Base-by-base conservation (phyloP, 2,329 filamentous ascomycete genomes). In the Tolypocladium cylindrosporum region DNA sequence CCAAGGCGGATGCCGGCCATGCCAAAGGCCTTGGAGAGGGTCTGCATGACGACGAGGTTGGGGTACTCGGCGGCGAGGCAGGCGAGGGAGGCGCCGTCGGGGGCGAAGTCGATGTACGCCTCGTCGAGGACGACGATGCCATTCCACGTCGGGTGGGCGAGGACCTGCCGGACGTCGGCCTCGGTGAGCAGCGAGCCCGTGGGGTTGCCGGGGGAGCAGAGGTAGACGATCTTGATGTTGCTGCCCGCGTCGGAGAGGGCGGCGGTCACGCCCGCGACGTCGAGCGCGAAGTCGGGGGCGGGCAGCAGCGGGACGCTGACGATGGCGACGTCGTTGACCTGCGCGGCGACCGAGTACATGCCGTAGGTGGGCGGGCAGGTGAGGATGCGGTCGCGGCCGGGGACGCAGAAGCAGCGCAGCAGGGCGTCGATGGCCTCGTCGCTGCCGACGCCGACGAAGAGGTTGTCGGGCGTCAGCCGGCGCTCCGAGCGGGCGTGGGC, bases 31-130 rank as follows among this genome's bases (percentile, higher is more conserved):
- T 99, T 99, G 67, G 90, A 96, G n/a, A 97, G 81, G 1, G 94
- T 99, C 78, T 99, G 94, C 90, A 97, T 91, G 58, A 99, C 92
- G 21, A 97, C 91, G 34, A 99, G 79, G 72, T 99, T 99, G 55
- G 93, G 92, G 84, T 90, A 95, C 68, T 96, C 91, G 41, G 83
- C 79, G 1, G 96, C 92, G 88, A 90, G 96, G 73, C 96, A 90
- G 34, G 94, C 93, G 34, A 97, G 81, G 63, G 89, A 95, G 48
- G 89, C 81, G 34, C 83, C 86, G 19, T 74, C 85, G 7, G 86
- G 85, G 8, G 92, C 88, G 69, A 97, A 99, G 75, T 99, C 94
- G 66, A 99, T 71, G 74, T 99, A 99, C 21, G 94, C 94, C 75
- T 99, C 94, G 72, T 99, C 94, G 34, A 97, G 78, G 4, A 97